These are phyloP conservation scores for Herpotrichia juniperi DNA, from an alignment of 2,329 filamentous ascomycete species.

Conservation along the genomic window DNA sequence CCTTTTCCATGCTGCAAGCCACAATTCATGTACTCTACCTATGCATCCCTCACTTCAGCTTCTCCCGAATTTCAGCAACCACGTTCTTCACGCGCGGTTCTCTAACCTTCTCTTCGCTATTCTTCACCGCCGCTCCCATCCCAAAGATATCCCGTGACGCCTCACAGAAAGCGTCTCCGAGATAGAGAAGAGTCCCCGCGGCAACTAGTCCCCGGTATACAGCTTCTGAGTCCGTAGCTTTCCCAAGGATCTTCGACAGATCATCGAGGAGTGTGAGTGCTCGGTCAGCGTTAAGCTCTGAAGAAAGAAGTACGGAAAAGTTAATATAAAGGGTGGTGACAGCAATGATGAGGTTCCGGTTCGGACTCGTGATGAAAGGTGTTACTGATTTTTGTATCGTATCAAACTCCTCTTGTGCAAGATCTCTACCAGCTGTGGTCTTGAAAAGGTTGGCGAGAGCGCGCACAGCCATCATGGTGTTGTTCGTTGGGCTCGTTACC, in stretches of 20 bases:
- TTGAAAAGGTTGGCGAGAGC: conserved; percentile 84
- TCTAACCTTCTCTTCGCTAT: conserved; percentile 59
- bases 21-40: background rate
- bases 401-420: conserved; percentile 64
- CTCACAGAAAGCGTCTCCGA: conserved; percentile 65
- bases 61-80: conserved; percentile 63
- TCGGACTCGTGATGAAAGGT: conserved; percentile 61
- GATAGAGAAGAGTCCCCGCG: conserved; percentile 74
- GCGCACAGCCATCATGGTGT: conserved; percentile 84
- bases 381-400: conserved; percentile 68
- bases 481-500: conserved; percentile 70
- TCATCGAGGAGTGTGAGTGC: conserved; percentile 64
- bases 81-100: conserved; percentile 67
- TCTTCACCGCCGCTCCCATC: conserved; percentile 54
- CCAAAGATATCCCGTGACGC: conserved; percentile 64
- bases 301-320: conserved; percentile 72
- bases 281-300: conserved; percentile 55
- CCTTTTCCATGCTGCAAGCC: background rate
- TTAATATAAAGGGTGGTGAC: conserved; percentile 85
- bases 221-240: conserved; percentile 78
- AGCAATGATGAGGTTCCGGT: conserved; percentile 83
- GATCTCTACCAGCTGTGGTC: conserved; percentile 69
- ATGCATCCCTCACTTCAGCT: conserved; percentile 40
- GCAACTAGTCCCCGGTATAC: conserved; percentile 83
- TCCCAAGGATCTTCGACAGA: conserved; percentile 66